These are phyloP conservation scores for Amphicarpaea edgeworthii DNA, from an alignment of 306 rosid genomes.

Conservation along the genomic window DNA sequence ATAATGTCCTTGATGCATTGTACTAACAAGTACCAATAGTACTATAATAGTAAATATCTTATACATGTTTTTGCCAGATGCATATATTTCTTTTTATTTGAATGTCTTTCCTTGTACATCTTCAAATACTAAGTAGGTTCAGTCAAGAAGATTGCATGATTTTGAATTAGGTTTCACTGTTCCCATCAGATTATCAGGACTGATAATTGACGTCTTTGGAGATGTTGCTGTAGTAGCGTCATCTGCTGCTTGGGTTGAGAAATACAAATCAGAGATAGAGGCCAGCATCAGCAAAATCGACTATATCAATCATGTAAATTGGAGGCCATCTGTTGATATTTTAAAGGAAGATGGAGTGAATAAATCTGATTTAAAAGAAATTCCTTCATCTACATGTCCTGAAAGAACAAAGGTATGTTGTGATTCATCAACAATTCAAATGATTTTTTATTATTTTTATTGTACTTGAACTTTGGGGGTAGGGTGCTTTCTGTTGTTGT, in stretches of 20 bases:
- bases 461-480: background rate
- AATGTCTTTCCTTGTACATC: slow-evolving; percentile 31
- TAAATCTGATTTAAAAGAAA: slow-evolving; percentile 61
- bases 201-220: slow-evolving; percentile 86
- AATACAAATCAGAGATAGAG: slow-evolving; percentile 80
- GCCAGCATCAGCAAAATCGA: slow-evolving; percentile 55
- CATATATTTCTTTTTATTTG: slow-evolving; percentile 19
- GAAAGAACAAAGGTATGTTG: slow-evolving; percentile 72
- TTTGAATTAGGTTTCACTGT: slow-evolving; percentile 39
- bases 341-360: slow-evolving; percentile 89
- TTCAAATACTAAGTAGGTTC: slow-evolving; percentile 15
- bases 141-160: slow-evolving; percentile 31
- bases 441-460: background rate
- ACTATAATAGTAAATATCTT: slow-evolving; percentile 1
- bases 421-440: slow-evolving; percentile 24
- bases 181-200: slow-evolving; percentile 80
- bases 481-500: background rate
- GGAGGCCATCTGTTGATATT: slow-evolving; percentile 90
- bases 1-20: slow-evolving; percentile 8
- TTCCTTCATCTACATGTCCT: slow-evolving; percentile 63
- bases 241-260: slow-evolving; percentile 99
- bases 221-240: slow-evolving; percentile 92
- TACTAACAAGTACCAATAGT: background rate
- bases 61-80: slow-evolving; percentile 3
- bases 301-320: slow-evolving; percentile 71